Evolutionary conservation across 305 asterid genomes (phyloP), one percentile per base, ranked within the genome.

Genomic region (Fraxinus nigra): DNA sequence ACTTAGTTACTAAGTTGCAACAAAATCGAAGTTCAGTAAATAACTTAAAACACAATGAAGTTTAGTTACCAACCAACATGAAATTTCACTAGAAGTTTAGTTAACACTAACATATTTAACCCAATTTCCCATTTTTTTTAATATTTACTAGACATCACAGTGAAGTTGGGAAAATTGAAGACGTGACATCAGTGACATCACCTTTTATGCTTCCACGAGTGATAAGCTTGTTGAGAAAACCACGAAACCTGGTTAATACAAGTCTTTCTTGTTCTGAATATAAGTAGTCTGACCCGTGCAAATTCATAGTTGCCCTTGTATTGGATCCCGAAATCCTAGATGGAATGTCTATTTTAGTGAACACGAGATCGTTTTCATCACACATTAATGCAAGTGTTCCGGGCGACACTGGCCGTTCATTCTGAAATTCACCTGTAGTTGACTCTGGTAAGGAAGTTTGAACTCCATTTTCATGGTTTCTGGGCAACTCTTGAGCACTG

Each of bases 221-320:
- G 85, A 92, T 86, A 24, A 93, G 88, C 67, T 82, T 73, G 84
- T 84, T 86, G 79, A 93, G 93, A 78, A 89, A 87, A 84, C 79
- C 61, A 78, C 89, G 87, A 59, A 92, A 88, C 16, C 70, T 85
- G 59, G 88, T 83, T 75, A 92, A 82, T 14, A 89, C 90, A 38
- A 91, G 92, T 85, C 86, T 86, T 82, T 93, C 97, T 82, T 90
- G 95, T 81, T 93, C 97, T 16, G 85, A 89, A 43, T 90, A 84
- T 63, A 84, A 81, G 74, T 77, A 38, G 67, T 80, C 75, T 75
- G 76, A 77, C 46, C 82, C 85, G 10, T 79, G 37, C 43, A 85
- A 77, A 54, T 82, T 70, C 46, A 65, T 72, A 16, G 78, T 77
- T 18, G 81, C 67, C 22, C 78, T 82, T 33, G 77, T 32, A 33